Conservation (phyloP, 169 alveolate genomes). For the Babesia ovis region DNA sequence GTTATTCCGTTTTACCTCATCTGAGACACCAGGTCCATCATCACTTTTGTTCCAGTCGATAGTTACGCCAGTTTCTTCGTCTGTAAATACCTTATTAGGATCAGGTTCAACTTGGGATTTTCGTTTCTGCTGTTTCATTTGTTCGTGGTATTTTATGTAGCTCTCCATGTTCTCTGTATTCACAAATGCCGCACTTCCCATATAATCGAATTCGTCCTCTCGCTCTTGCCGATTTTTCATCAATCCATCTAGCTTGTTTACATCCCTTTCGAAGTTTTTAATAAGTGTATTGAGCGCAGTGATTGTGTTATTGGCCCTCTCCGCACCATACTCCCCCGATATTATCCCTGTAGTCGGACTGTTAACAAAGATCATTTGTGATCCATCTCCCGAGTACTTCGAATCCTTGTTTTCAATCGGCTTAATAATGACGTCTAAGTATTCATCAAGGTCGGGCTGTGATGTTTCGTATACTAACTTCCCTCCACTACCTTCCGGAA, state of each 20-base stretch:
- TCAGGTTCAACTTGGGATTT: background rate
- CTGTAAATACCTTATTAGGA: slow-evolving; percentile 17
- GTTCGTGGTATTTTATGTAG: slow-evolving; percentile 54
- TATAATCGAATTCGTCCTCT: slow-evolving; percentile 19
- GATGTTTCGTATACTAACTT: slow-evolving; percentile 26
- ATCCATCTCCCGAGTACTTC: slow-evolving; percentile 17
- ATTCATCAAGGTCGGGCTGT: slow-evolving; percentile 27
- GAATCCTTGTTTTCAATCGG: slow-evolving; percentile 19
- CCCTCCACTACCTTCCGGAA: slow-evolving; percentile 17
- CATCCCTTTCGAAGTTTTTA: slow-evolving; percentile 38
- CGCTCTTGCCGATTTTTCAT: slow-evolving; percentile 15
- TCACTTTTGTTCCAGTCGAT: slow-evolving; percentile 36
- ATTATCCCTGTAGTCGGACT: slow-evolving; percentile 42
- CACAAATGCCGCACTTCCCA: slow-evolving; percentile 43
- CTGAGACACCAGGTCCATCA: slow-evolving; percentile 16
- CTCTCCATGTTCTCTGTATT: slow-evolving; percentile 33
- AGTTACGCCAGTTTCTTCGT: slow-evolving; percentile 27
- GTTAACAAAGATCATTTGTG: slow-evolving; percentile 39
- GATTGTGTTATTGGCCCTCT: background rate
- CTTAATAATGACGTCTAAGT: slow-evolving; percentile 30
- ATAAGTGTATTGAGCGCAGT: slow-evolving; percentile 30
- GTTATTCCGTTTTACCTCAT: slow-evolving; percentile 11
- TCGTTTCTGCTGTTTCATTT: background rate
- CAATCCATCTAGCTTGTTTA: slow-evolving; percentile 29
- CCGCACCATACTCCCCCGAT: slow-evolving; percentile 33